Evolutionary conservation across 148 eudicot genomes (phyloP), one percentile per base, ranked within the genome.

Genomic region (Persicaria tinctoria): DNA sequence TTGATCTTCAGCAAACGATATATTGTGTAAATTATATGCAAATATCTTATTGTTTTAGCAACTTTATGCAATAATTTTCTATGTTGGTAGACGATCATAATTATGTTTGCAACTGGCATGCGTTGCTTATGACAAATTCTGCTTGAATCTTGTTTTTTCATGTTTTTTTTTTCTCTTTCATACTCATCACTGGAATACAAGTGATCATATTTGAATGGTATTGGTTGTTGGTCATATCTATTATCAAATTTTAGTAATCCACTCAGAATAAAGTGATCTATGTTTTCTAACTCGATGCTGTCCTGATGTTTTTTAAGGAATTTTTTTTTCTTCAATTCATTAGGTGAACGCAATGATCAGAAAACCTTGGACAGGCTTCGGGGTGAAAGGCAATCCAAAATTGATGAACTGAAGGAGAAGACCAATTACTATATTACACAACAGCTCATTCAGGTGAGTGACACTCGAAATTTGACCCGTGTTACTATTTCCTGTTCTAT

Each of bases 381-480:
- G 79, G 82, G 82, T 74, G 97, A 95, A 81, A 89, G 96, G 83
- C 87, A 90, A 85, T 85, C 81, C 68, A 92, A 92, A 85, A 95
- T 95, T 73, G 92, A 95, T 73, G 99, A 92, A 83, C 96, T 95
- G 63, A 95, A 95, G 88, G 97, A 92, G 82, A 95, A 78, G 85
- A 90, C 89, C 70, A 92, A 92, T 79, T 95, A 86, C 86, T 95
- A 92, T 82, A 82, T 76, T 27, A 92, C 96, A 44, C 99, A 92
- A 64, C 97, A 92, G 83, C 97, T 95, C 74, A 95, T 95, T 78
- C 97, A 95, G 99, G 99, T 95, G 74, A 0, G 68, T 75, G 17
- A 20, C 69, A 13, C 70, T 44, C 44, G 48, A 66, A 66, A 12
- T 13, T 12, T 66, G 48, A 66, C 70, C 48, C 32, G 6, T 63